Evolutionary conservation across 208 protist genomes (phyloP).

Genomic region (Wallacemonas collosoma): DNA sequence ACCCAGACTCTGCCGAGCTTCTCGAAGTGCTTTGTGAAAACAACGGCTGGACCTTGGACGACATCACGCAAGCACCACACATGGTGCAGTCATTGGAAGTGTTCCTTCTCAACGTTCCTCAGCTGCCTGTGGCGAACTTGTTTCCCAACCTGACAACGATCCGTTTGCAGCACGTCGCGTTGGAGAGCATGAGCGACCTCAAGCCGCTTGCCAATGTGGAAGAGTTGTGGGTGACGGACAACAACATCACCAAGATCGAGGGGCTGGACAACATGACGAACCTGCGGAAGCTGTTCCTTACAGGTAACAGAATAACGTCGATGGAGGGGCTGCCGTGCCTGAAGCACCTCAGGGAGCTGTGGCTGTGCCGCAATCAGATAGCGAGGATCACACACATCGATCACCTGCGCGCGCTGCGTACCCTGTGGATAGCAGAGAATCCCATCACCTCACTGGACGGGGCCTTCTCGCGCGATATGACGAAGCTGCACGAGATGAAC

Average conservation of each 20-base stretch:
- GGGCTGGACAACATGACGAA: constrained; percentile 68
- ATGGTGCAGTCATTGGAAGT: constrained; percentile 72
- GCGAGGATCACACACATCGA: constrained; percentile 45
- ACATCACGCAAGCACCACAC: constrained; percentile 58
- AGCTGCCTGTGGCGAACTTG: constrained; percentile 53
- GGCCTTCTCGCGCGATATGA: constrained; percentile 49
- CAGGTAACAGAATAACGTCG: constrained; percentile 81
- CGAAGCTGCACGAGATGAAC: constrained; percentile 88
- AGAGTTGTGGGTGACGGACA: constrained; percentile 91
- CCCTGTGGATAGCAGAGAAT: constrained; percentile 85
- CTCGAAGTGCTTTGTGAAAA: constrained; percentile 74
- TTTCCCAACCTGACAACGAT: constrained; percentile 82
- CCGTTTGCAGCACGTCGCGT: constrained; percentile 75
- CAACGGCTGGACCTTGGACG: constrained; percentile 81
- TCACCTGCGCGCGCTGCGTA: constrained; percentile 60
- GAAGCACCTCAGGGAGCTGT: constrained; percentile 74
- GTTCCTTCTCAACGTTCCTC: constrained; percentile 77
- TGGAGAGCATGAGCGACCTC: constrained; percentile 76
- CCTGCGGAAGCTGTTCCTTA: constrained; percentile 81
- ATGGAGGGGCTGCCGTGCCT: constrained; percentile 76
- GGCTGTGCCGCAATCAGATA: constrained; percentile 80
- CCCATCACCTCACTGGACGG: constrained; percentile 54
- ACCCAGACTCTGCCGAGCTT: constrained; percentile 57
- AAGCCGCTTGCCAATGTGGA: constrained; percentile 65
- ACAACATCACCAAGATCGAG: constrained; percentile 76